Conservation (phyloP, 768 basidiomycete species). For the Rhodotorula paludigena region DNA sequence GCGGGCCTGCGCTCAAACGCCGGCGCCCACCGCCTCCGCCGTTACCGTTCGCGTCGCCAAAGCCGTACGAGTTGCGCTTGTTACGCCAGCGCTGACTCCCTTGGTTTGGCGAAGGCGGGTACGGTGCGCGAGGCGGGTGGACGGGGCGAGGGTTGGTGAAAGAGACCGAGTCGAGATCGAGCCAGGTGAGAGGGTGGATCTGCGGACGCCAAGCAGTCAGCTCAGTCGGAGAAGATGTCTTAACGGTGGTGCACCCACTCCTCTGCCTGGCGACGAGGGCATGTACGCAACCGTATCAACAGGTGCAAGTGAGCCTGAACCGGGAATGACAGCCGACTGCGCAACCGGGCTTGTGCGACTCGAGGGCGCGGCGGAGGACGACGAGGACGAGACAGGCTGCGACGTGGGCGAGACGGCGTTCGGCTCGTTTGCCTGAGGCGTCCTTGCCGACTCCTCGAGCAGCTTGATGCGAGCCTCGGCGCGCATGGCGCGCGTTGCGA, state of each 20-base stretch:
- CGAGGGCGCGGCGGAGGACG: constrained; percentile 6
- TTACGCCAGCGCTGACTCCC: not conserved
- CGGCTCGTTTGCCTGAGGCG: not conserved
- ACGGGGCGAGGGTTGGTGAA: constrained; percentile 16
- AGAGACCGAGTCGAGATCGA: constrained; percentile 36
- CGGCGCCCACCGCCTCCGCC: not conserved
- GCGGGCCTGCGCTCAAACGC: not conserved
- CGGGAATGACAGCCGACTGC: not conserved
- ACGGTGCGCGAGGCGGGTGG: not conserved
- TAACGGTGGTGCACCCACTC: too few relatives aligned
- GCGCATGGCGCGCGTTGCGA: constrained; percentile 27
- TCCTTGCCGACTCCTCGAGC: constrained; percentile 17
- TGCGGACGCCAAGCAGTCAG: not conserved
- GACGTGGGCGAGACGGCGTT: too few relatives aligned
- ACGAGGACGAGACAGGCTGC: not conserved
- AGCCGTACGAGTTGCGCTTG: constrained; percentile 1
- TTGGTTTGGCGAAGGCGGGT: not conserved
- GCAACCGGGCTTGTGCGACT: not conserved
- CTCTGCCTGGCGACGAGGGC: too few relatives aligned
- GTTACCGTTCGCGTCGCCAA: too few relatives aligned
- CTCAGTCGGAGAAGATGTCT: not conserved
- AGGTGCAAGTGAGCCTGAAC: not conserved
- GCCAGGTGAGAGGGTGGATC: constrained; percentile 33
- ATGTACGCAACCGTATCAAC: too few relatives aligned
- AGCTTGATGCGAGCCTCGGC: constrained; percentile 35